Percentiles rank a stretch among this genome's conserved stretches.
Evolutionary conservation across 805 yeast species (phyloP).

Genomic region (Metschnikowia matae): DNA sequence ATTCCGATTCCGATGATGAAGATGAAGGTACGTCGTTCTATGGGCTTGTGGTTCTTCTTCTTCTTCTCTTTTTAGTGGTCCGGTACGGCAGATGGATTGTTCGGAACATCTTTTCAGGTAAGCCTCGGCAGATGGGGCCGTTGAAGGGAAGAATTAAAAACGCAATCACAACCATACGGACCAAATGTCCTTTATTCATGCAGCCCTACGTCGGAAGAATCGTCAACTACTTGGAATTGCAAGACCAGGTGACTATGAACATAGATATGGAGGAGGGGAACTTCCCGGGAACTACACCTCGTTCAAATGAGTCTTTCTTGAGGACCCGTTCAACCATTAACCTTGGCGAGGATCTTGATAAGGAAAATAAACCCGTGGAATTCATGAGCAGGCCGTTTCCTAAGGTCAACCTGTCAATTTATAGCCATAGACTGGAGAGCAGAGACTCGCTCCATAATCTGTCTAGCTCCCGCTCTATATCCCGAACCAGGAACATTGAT

Average conservation of each 20-base stretch:
- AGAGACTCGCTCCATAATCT: constrained; percentile 11
- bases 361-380: constrained; percentile 6
- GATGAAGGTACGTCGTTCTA: not conserved
- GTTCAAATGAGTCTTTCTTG: constrained; percentile 21
- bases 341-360: constrained; percentile 14
- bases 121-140: not conserved
- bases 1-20: constrained; percentile 19
- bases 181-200: constrained; percentile 15
- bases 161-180: constrained; percentile 6
- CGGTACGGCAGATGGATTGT: constrained; percentile 1
- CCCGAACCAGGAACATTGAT: constrained; percentile 3
- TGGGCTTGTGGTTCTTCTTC: constrained; percentile 17
- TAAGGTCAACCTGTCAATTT: constrained; percentile 5
- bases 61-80: constrained; percentile 17
- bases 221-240: constrained; percentile 18
- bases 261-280: constrained; percentile 34
- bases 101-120: not conserved
- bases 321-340: constrained; percentile 37
- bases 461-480: constrained; percentile 10
- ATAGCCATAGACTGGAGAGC: constrained; percentile 11
- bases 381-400: constrained; percentile 37
- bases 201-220: constrained; percentile 21
- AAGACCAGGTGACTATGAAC: constrained; percentile 20
- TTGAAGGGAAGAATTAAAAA: constrained; percentile 8
- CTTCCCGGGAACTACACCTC: constrained; percentile 18